Evolutionary conservation across 768 basidiomycete species (phyloP).

Genomic region (Serendipita vermifera): DNA sequence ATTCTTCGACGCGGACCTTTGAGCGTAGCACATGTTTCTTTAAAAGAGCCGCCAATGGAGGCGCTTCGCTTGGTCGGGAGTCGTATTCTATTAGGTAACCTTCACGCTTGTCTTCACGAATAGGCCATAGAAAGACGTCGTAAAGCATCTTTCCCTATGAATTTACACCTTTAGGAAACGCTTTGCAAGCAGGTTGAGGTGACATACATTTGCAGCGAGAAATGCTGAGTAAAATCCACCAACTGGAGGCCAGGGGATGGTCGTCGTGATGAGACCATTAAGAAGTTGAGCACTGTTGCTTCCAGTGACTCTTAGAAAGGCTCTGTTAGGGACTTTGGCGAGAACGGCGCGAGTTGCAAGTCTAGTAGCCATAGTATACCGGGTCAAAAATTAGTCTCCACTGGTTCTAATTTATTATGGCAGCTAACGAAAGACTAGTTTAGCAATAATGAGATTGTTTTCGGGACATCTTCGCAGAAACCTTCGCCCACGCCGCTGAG

Average conservation of each 20-base stretch:
- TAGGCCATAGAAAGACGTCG: slow-evolving; percentile 75
- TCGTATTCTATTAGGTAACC: slow-evolving; percentile 67
- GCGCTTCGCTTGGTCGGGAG: slow-evolving; percentile 42
- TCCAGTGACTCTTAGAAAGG: slow-evolving; percentile 63
- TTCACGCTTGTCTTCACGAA: slow-evolving; percentile 28
- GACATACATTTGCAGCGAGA: slow-evolving; percentile 62
- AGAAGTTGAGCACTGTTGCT: slow-evolving; percentile 72
- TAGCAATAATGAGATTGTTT: background rate
- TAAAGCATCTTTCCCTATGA: slow-evolving; percentile 75
- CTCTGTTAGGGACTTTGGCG: slow-evolving; percentile 51
- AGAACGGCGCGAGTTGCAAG: slow-evolving; percentile 18
- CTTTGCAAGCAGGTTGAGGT: slow-evolving; percentile 11
- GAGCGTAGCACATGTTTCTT: slow-evolving; percentile 80
- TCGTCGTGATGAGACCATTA: slow-evolving; percentile 55
- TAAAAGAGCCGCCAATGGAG: slow-evolving; percentile 52
- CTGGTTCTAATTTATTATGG: background rate
- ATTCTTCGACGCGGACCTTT: slow-evolving; percentile 72
- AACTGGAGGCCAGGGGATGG: slow-evolving; percentile 30
- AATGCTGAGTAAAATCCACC: slow-evolving; percentile 58
- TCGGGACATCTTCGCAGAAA: background rate
- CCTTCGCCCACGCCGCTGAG: background rate
- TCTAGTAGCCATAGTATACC: background rate
- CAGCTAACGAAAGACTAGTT: background rate
- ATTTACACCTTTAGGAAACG: slow-evolving; percentile 10
- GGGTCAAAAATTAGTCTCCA: background rate